Percentiles rank a stretch among this genome's conserved stretches.
Conservation (phyloP, 73 alveolate genomes). For the Tetrahymena elliotti region DNA sequence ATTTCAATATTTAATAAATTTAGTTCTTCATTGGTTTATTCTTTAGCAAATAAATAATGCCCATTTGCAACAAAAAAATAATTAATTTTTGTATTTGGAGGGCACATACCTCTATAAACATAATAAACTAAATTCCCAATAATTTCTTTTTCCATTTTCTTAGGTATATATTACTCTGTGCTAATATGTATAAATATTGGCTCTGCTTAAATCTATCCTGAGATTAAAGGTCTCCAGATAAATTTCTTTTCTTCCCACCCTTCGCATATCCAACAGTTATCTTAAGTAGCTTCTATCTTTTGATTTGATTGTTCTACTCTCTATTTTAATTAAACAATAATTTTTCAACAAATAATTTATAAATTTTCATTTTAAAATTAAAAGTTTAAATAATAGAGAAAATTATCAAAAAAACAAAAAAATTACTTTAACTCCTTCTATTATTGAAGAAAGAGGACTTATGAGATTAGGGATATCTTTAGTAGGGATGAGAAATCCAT, state of each 20-base stretch:
- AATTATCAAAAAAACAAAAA: too few relatives aligned
- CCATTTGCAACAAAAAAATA: slow-evolving; percentile 45
- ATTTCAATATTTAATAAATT: slow-evolving; percentile 14
- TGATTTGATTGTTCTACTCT: slow-evolving; percentile 14
- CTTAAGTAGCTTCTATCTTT: background rate
- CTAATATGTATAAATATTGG: slow-evolving; percentile 57
- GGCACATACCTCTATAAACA: slow-evolving; percentile 67
- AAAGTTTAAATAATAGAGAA: too few relatives aligned
- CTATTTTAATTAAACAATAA: background rate
- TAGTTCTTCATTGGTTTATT: slow-evolving; percentile 24
- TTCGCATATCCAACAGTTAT: slow-evolving; percentile 93
- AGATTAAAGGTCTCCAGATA: slow-evolving; percentile 56
- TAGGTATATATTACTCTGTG: slow-evolving; percentile 63
- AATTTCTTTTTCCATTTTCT: slow-evolving; percentile 28
- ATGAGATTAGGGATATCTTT: background rate
- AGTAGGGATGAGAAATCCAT: slow-evolving; percentile 3
- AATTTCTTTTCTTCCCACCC: slow-evolving; percentile 87
- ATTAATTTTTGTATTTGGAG: slow-evolving; percentile 55
- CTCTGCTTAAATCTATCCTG: slow-evolving; percentile 46
- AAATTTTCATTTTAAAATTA: too few relatives aligned
- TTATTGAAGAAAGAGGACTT: background rate
- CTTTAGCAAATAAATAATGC: background rate
- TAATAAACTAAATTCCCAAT: slow-evolving; percentile 43
- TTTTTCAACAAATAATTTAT: too few relatives aligned
- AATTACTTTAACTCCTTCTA: background rate